Evolutionary conservation across 177 flowering plant species (phyloP).

Genomic region (Vitis hybrid): DNA sequence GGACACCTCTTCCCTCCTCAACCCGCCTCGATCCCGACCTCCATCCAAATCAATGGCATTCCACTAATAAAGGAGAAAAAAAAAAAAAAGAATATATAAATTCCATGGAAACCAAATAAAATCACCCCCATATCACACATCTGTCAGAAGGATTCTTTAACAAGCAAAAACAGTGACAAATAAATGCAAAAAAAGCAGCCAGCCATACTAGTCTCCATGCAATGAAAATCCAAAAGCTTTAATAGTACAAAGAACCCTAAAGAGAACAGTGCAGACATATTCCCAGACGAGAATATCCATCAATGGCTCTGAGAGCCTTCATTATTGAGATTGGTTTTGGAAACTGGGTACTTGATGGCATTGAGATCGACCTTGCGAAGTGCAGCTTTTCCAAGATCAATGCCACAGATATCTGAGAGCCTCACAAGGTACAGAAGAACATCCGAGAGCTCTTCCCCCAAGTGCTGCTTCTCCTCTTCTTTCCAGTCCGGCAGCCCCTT

Average conservation of each 20-base stretch:
- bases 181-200: conserved; percentile 3
- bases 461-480: conserved; percentile 50
- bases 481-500: conserved; percentile 60
- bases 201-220: background rate
- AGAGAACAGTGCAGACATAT: too few relatives aligned
- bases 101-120: too few relatives aligned
- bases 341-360: conserved; percentile 44
- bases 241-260: too few relatives aligned
- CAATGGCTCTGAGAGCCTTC: background rate
- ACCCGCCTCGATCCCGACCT: too few relatives aligned
- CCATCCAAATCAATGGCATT: too few relatives aligned
- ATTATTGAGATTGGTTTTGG: background rate
- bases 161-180: conserved; percentile 2
- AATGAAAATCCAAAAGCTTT: too few relatives aligned
- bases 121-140: too few relatives aligned
- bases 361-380: conserved; percentile 44
- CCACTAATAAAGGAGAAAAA: too few relatives aligned
- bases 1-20: too few relatives aligned
- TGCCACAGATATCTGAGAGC: conserved; percentile 51
- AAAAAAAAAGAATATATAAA: too few relatives aligned
- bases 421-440: conserved; percentile 54
- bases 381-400: conserved; percentile 61
- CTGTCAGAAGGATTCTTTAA: conserved; percentile 9
- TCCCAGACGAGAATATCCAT: background rate
- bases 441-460: conserved; percentile 64